Evolutionary conservation across 345 rosid species (phyloP), one percentile per base, ranked within the genome.

Genomic region (Lumnitzera racemosa): DNA sequence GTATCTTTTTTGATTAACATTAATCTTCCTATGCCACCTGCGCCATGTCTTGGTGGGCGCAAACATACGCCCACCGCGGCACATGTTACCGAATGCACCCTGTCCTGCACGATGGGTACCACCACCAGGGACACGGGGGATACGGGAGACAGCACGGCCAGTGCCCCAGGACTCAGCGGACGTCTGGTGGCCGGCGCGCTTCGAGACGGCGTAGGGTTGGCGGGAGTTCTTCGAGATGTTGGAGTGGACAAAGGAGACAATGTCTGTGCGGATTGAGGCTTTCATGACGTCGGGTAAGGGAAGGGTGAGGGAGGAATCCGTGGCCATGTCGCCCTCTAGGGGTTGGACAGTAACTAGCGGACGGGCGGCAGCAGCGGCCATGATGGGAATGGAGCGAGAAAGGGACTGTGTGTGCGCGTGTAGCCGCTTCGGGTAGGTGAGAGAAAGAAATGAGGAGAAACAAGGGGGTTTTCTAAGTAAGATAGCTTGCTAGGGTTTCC

Each of bases 101-200:
- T 63, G 67, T 53, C 67, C 67, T 31, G 67, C 67, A n/a, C 67
- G 67, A 59, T 63, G 67, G 53, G 67, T 63, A 8, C 67, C 67
- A 6, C 67, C 67, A 1, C 67, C 67, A 0, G 59, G 67, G 43
- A 63, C 67, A 5, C 67, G 67, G 24, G 66, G 67, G 53, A 63
- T 63, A 54, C 67, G 67, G 15, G 80, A 79, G 2, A 77, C 81
- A 11, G 81, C 81, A 17, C 81, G 81, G 20, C 81, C 81, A 1
- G 78, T 77, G 13, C 81, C 81, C 81, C 81, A 77, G 8, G 78
- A 74, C 55, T 77, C 78, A 51, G 81, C 81, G 2, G 81, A 77
- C 36, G 82, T 78, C 69, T 78, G 82, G 76, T 78, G 79, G 10
- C 82, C 82, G 62, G 82, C 82, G 7, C 43, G 41, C 65, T 68